These are phyloP conservation scores for Entamoeba histolytica DNA, from an alignment of 208 protist species.

Conservation along the genomic window DNA sequence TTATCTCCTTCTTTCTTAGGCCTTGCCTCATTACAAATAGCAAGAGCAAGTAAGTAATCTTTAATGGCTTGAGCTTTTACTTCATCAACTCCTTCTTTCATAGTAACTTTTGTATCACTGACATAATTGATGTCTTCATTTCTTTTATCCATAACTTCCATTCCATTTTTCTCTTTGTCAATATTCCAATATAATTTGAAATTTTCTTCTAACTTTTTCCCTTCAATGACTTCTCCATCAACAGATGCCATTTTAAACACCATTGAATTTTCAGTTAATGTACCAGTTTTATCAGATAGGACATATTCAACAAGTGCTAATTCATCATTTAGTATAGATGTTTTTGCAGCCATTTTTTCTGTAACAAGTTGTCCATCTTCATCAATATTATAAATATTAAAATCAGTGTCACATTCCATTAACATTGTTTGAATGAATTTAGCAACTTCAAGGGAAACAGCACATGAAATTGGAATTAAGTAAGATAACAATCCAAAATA, in stretches of 20 bases:
- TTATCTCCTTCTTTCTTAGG: not conserved
- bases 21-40: not conserved
- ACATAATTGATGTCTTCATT: not conserved
- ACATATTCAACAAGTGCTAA: slow-evolving; percentile 35
- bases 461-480: slow-evolving; percentile 11
- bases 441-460: slow-evolving; percentile 1
- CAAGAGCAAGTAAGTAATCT: not conserved
- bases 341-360: not conserved
- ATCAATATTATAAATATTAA: not conserved
- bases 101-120: not conserved
- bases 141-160: not conserved
- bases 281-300: slow-evolving; percentile 58
- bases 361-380: not conserved
- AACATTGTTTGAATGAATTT: not conserved
- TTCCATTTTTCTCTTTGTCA: not conserved
- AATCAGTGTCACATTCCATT: not conserved
- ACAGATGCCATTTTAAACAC: not conserved
- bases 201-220: not conserved
- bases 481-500: slow-evolving; percentile 1
- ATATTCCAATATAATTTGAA: not conserved
- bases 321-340: not conserved
- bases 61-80: not conserved
- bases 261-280: slow-evolving; percentile 37
- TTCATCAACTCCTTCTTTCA: not conserved
- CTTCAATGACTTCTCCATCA: not conserved